Base-by-base conservation (phyloP, 805 yeast genomes). In the Wickerhamiella bombiphila region DNA sequence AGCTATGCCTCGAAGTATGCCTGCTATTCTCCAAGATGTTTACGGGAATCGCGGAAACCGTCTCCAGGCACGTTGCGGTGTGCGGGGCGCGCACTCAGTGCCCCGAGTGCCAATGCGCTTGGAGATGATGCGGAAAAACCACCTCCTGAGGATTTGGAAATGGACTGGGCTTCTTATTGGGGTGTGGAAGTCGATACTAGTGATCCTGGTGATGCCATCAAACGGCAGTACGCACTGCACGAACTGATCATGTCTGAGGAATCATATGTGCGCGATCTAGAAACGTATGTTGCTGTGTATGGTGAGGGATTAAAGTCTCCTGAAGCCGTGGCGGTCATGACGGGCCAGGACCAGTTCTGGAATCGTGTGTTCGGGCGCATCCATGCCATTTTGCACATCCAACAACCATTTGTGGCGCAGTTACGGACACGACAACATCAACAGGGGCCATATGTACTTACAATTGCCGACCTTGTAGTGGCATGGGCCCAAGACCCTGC, bases 171-270 rank as follows among this genome's bases (percentile, higher is more conserved):
- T 7, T 37, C 38, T 13, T 50, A 33, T 37, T 50, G 54, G 54
- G 29, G 34, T 3, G 25, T 50, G 2, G 38, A 45, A 18, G 25
- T 46, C 4, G 44, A 39, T 5, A 43, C 39, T 14, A 35, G 43
- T 2, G 57, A 55, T 29, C 32, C 38, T 3, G n/a, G n/a, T n/a
- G n/a, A n/a, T n/a, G 34, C 35, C 14, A 63, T 74, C n/a, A 72
- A 72, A 48, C 65, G 73, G 26, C 94, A 82, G 53, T 76, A 81
- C 39, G 73, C 76, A 40, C 68, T 80, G 3, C 83, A 78, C 56
- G 94, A 82, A 52, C 59, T 81, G 34, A 70, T 82, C 21, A 64
- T 73, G 39, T 69, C 74, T 34, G 93, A 81, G 46, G 81, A 77
- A 48, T 67, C 72, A 14, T 78, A 77, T 37, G 67, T 80, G 18